These are phyloP conservation scores for Phytophthora macrochlamydospora DNA, from an alignment of 352 stramenopile species.

Conservation along the genomic window DNA sequence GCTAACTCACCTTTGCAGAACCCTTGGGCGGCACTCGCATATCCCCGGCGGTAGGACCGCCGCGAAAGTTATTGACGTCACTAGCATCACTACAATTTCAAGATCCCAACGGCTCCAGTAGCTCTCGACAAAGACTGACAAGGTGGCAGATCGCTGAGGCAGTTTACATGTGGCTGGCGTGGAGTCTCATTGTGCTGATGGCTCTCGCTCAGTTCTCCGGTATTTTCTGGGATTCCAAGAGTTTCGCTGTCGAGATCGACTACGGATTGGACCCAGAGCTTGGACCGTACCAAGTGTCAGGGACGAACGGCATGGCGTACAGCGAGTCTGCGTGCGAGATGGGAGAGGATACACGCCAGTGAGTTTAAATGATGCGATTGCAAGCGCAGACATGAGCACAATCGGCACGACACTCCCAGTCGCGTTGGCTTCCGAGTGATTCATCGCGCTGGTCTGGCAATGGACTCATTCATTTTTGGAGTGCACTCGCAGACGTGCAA, in stretches of 20 bases:
- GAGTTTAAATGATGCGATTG: slow-evolving; percentile 30
- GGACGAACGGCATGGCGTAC: slow-evolving; percentile 51
- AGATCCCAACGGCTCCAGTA: too few relatives aligned
- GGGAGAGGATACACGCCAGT: slow-evolving; percentile 24
- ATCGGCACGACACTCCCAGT: slow-evolving; percentile 15
- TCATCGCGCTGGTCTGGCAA: not conserved
- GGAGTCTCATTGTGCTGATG: too few relatives aligned
- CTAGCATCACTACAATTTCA: too few relatives aligned
- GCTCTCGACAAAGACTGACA: too few relatives aligned
- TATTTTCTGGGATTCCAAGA: not conserved
- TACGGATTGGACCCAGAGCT: not conserved
- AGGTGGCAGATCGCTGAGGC: too few relatives aligned
- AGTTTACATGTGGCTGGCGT: too few relatives aligned
- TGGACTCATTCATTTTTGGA: too few relatives aligned
- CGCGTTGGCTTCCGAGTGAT: not conserved
- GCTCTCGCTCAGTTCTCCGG: not conserved
- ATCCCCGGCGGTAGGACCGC: too few relatives aligned
- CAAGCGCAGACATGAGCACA: slow-evolving; percentile 10
- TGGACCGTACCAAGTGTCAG: slow-evolving; percentile 1
- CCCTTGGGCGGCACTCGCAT: too few relatives aligned
- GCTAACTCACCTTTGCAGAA: too few relatives aligned
- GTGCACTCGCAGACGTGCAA: not conserved
- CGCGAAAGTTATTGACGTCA: too few relatives aligned
- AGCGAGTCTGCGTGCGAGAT: slow-evolving; percentile 1
- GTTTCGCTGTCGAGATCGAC: not conserved